Evolutionary conservation across 495 filamentous ascomycete species (phyloP).

Genomic region (Haplographium delicatum): DNA sequence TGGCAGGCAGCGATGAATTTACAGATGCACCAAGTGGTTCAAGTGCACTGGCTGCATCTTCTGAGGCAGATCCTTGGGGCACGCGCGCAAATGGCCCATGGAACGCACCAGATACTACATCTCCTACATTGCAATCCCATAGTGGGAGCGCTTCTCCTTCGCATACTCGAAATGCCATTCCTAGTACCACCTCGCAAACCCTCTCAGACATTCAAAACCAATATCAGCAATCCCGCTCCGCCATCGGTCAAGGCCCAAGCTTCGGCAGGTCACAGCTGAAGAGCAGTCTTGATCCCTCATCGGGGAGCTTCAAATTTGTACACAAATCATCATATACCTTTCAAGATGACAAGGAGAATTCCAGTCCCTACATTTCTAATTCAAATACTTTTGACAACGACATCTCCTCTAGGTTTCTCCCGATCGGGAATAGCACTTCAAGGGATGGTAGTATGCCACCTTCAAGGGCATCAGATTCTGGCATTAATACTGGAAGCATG

Average conservation of each 20-base stretch:
- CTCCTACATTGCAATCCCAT: constrained; percentile 38
- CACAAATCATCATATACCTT: constrained; percentile 20
- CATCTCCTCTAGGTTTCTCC: constrained; percentile 12
- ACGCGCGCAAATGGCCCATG: constrained; percentile 45
- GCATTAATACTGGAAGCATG: constrained; percentile 15
- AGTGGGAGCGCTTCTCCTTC: constrained; percentile 47
- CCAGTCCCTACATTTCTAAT: constrained; percentile 13
- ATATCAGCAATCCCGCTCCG: constrained; percentile 34
- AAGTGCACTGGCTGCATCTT: constrained; percentile 57
- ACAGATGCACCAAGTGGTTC: constrained; percentile 50
- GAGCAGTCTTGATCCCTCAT: constrained; percentile 26
- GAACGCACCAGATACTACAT: constrained; percentile 46
- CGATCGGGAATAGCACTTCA: constrained; percentile 16
- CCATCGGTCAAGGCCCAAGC: constrained; percentile 17
- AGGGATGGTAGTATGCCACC: constrained; percentile 30
- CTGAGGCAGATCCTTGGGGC: constrained; percentile 57
- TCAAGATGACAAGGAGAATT: constrained; percentile 30
- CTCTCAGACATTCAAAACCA: constrained; percentile 37
- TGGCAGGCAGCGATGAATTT: constrained; percentile 14
- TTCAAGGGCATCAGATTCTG: constrained; percentile 29
- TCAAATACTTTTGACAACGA: constrained; percentile 14
- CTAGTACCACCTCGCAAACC: constrained; percentile 28
- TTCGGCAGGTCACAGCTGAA: constrained; percentile 19
- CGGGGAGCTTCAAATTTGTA: constrained; percentile 23
- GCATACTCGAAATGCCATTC: constrained; percentile 39